Conservation (phyloP, 2,329 filamentous ascomycete species). For the Colletotrichum theobromicola region DNA sequence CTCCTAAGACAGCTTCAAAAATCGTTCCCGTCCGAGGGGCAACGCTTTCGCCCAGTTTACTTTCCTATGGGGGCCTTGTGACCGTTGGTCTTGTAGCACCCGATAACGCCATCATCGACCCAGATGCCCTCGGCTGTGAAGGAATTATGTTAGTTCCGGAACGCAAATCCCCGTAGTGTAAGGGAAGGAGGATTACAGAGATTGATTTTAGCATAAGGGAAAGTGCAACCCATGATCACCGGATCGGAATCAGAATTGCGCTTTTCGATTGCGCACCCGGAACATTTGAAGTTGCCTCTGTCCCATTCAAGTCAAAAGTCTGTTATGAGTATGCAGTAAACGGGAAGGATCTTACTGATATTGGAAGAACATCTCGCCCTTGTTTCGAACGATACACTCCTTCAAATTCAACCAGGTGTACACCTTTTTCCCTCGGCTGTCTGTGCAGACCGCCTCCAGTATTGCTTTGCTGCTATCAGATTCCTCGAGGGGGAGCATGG, state of each 20-base stretch:
- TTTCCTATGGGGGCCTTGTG: not conserved
- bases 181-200: not conserved
- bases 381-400: not conserved
- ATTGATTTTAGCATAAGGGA: not conserved
- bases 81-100: not conserved
- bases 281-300: not conserved
- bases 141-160: fast-evolving
- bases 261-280: too few species aligned
- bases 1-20: not conserved
- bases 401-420: not conserved
- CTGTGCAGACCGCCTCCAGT: not conserved
- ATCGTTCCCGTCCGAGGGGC: fast-evolving
- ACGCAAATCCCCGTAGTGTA: not conserved
- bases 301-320: fast-evolving
- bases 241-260: not conserved
- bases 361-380: not conserved
- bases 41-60: fast-evolving
- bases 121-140: not conserved
- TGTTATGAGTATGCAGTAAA: not conserved
- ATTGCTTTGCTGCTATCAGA: fast-evolving
- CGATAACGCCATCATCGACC: not conserved
- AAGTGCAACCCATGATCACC: too few species aligned
- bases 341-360: not conserved
- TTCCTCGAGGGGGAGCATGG: not conserved
- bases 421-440: fast-evolving